Percentiles rank a stretch among this genome's conserved stretches.
phyloP scores from a whole-genome alignment of 257 asterid species.

The Przewalskia tangutica region DNA sequence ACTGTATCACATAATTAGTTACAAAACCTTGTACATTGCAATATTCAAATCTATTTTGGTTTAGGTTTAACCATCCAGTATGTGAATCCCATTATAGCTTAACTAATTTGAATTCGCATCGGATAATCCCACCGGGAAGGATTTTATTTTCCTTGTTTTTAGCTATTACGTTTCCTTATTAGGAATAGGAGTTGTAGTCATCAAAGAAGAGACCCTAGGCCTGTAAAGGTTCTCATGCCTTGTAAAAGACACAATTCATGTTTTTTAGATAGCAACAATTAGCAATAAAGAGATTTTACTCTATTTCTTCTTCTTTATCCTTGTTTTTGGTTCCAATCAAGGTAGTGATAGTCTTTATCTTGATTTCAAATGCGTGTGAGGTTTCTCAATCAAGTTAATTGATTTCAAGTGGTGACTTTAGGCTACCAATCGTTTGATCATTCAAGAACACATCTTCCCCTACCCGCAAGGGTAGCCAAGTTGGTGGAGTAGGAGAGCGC shows the following conservation, averaged over 20 bases:
- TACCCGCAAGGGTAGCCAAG: too few species aligned
- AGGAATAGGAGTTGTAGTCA: neutral
- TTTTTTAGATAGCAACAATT: neutral
- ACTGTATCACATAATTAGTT: neutral
- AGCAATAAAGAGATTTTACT: neutral
- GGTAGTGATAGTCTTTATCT: neutral
- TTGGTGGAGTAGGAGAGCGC: too few species aligned
- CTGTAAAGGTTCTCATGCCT: neutral
- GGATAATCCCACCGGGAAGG: neutral
- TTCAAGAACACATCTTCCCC: neutral
- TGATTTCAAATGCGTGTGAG: neutral
- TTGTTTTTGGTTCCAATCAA: neutral
- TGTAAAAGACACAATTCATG: neutral
- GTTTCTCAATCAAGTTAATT: neutral
- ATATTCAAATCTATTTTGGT: neutral
- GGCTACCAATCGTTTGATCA: neutral
- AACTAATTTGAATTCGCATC: neutral
- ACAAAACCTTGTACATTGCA: neutral
- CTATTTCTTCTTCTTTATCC: neutral
- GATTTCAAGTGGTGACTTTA: neutral
- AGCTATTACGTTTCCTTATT: neutral
- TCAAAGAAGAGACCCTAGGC: neutral
- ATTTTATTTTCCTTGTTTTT: neutral
- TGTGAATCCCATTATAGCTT: neutral
- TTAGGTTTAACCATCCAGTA: neutral